Conservation (phyloP, 192 early-diverging fungal genomes). For the Coemansia sp. region DNA sequence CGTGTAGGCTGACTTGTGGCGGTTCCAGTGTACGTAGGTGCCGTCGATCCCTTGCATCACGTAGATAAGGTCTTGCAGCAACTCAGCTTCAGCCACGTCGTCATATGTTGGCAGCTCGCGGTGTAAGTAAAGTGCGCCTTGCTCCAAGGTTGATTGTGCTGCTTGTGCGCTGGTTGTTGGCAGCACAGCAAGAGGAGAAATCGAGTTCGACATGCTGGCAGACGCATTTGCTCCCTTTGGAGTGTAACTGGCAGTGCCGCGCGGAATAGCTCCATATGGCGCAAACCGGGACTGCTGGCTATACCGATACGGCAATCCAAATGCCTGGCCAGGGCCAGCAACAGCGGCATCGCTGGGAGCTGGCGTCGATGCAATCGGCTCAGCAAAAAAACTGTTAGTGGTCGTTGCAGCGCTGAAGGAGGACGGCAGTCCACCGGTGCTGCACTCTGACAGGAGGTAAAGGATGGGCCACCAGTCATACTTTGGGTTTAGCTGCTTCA, state of each 20-base stretch:
- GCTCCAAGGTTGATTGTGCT: neutral
- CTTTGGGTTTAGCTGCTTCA: conserved; percentile 31
- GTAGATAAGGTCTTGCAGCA: conserved; percentile 86
- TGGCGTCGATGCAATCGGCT: neutral
- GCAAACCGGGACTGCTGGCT: conserved; percentile 8
- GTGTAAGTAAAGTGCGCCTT: conserved; percentile 13
- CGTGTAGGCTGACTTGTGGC: conserved; percentile 50
- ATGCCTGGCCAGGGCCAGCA: neutral
- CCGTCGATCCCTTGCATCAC: conserved; percentile 96
- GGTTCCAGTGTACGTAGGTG: conserved; percentile 69
- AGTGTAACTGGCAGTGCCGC: neutral
- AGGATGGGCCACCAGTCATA: conserved; percentile 51
- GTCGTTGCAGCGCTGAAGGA: neutral
- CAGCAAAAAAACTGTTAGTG: conserved; percentile 18
- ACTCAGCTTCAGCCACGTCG: conserved; percentile 58
- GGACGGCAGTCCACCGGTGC: conserved; percentile 2
- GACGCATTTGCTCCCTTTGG: neutral
- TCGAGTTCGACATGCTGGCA: neutral
- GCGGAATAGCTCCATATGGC: conserved; percentile 7
- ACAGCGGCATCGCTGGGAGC: neutral
- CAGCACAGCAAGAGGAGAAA: neutral
- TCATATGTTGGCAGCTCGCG: conserved; percentile 37
- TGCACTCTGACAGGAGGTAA: conserved; percentile 41
- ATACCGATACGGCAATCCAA: neutral
- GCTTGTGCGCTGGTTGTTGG: neutral